A percentile compares a stretch with the other conserved stretches of the same genome.
phyloP scores from a whole-genome alignment of 495 filamentous ascomycete genomes.

The Hypoxylon perforatum region DNA sequence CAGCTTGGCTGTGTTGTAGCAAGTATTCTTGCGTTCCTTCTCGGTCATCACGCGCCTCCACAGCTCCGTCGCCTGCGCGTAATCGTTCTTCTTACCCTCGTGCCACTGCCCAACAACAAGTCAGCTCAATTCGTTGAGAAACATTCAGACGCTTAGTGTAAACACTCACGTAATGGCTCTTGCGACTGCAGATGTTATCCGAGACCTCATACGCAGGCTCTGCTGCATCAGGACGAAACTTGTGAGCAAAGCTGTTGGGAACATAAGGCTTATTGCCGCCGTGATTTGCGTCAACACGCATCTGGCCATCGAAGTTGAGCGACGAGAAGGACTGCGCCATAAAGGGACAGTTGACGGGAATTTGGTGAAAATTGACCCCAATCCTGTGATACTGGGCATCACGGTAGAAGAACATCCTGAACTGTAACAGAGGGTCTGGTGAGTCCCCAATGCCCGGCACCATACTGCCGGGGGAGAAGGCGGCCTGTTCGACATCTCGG shows the following conservation, averaged over 20 bases:
- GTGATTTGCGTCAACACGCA: constrained; percentile 70
- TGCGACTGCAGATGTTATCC: constrained; percentile 62
- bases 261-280: constrained; percentile 64
- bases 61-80: constrained; percentile 62
- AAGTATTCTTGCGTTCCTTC: constrained; percentile 54
- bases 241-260: constrained; percentile 66
- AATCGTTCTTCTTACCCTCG: constrained; percentile 65
- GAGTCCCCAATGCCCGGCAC: constrained; percentile 72
- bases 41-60: constrained; percentile 61
- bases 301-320: constrained; percentile 77
- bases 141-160: not conserved
- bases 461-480: constrained; percentile 86
- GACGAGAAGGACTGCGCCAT: constrained; percentile 70
- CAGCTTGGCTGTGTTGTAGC: constrained; percentile 59
- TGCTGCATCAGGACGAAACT: constrained; percentile 65
- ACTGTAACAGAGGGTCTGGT: constrained; percentile 81
- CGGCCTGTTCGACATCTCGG: constrained; percentile 82
- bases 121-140: not conserved
- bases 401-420: constrained; percentile 83
- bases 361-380: constrained; percentile 83
- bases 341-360: constrained; percentile 80
- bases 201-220: constrained; percentile 64
- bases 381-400: constrained; percentile 84
- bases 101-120: constrained; percentile 45
- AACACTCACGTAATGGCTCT: constrained; percentile 59